Conservation (phyloP, 805 yeast species). For the Wickerhamiella allomyrinae region DNA sequence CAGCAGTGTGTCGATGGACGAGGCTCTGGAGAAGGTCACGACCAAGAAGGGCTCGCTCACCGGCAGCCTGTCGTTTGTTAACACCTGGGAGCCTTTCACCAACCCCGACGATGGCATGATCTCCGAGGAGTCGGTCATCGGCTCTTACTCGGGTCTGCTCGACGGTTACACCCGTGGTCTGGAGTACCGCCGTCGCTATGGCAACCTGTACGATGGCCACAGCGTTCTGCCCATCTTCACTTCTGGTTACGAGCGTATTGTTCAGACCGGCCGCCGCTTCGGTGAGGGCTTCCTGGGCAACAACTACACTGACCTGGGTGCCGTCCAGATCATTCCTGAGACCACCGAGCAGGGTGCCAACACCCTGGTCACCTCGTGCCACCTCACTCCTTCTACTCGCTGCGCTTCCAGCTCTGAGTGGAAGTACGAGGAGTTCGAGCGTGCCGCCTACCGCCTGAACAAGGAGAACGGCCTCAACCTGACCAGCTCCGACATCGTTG, state of each 20-base stretch:
- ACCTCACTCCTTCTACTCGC: constrained; percentile 2
- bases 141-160: constrained; percentile 37
- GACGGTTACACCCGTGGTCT: constrained; percentile 37
- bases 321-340: constrained; percentile 12
- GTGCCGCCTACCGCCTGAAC: constrained; percentile 18
- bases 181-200: constrained; percentile 34
- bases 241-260: constrained; percentile 36
- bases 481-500: constrained; percentile 28
- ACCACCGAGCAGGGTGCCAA: constrained; percentile 11
- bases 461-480: constrained; percentile 25
- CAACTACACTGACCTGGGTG: constrained; percentile 8
- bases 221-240: constrained; percentile 35
- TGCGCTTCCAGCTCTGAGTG: constrained; percentile 4
- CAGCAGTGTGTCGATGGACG: constrained; percentile 6
- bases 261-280: constrained; percentile 12
- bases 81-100: constrained; percentile 32
- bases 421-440: constrained; percentile 9
- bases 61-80: constrained; percentile 28
- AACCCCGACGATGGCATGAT: constrained; percentile 22
- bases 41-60: constrained; percentile 5
- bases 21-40: constrained; percentile 8
- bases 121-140: constrained; percentile 33
- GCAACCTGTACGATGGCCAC: constrained; percentile 29
- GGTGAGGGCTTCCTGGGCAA: constrained; percentile 14
- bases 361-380: constrained; percentile 8